A percentile compares a stretch with the other conserved stretches of the same genome.
phyloP scores from a whole-genome alignment of 2,329 filamentous ascomycete species.

The Botryosphaeria agaves region DNA sequence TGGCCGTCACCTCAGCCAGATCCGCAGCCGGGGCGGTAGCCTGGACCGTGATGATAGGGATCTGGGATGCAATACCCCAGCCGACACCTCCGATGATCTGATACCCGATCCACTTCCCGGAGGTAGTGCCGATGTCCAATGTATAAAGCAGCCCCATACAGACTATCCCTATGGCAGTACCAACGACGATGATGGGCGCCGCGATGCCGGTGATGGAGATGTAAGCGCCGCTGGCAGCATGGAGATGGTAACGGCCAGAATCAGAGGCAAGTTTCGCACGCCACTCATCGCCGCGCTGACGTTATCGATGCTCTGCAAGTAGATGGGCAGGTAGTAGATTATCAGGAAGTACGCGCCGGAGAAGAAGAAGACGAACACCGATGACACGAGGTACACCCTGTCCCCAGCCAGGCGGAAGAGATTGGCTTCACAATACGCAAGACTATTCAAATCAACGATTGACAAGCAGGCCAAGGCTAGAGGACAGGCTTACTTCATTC shows the following conservation, averaged over 20 bases:
- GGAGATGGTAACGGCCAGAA: slow-evolving; percentile 16
- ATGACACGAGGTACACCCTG: too few species aligned
- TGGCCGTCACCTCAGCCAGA: slow-evolving; percentile 19
- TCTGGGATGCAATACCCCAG: slow-evolving; percentile 23
- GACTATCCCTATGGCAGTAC: slow-evolving; percentile 22
- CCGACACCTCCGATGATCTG: slow-evolving; percentile 28
- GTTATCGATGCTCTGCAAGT: slow-evolving; percentile 26
- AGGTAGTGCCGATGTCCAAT: slow-evolving; percentile 17
- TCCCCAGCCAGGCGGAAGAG: too few species aligned
- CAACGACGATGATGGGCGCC: slow-evolving; percentile 14
- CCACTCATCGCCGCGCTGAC: slow-evolving; percentile 19
- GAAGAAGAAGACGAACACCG: slow-evolving; percentile 20
- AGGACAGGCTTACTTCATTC: too few species aligned
- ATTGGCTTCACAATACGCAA: too few species aligned
- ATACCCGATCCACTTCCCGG: slow-evolving; percentile 29
- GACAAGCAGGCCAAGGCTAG: too few species aligned
- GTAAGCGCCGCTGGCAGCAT: slow-evolving; percentile 18
- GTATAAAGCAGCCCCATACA: too few species aligned
- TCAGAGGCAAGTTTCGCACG: slow-evolving; percentile 24
- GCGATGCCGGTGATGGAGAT: slow-evolving; percentile 15
- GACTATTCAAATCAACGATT: too few species aligned
- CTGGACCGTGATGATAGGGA: slow-evolving; percentile 23
- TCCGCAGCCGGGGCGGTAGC: slow-evolving; percentile 17
- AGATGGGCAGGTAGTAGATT: slow-evolving; percentile 25
- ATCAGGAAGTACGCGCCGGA: slow-evolving; percentile 6